Base-by-base conservation (phyloP, 192 early-diverging fungal species). In the Podila horticola region DNA sequence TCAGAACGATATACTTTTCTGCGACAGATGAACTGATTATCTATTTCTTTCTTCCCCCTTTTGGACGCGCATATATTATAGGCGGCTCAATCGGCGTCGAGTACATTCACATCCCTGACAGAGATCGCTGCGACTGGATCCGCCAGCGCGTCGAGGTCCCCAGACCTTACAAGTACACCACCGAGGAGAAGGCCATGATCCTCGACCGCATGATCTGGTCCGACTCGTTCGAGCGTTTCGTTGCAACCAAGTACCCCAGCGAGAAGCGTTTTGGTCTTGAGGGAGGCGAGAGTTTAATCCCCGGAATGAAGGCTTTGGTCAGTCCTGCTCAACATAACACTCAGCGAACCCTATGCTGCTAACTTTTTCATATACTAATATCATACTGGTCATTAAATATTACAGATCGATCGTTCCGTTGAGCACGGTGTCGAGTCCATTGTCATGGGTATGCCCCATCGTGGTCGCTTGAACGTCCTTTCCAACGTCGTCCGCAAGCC, bases 401-500 rank as follows among this genome's bases (percentile, higher is more conserved):
- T n/a, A n/a, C n/a, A 94, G 93, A 97, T 99, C 70, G 98, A 99
- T 85, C 89, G 92, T 59, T 96, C 95, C 24, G 96, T 98, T 64
- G 96, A 98, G 70, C 90, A 94, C 58, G 98, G 98, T 58, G 92
- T 98, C 52, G 96, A 97, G 84, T 95, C 95, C 61, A 93, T 98
- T 71, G 91, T 97, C 64, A 94, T 99, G 91, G 98, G 98, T 67
- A 99, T 99, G 98, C 95, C 98, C 45, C 98, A 99, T 88, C 95
- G 98, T 86, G 98, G 98, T 62, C 95, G 98, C 74, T 88, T 99
- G 57, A 99, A 99, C 82, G 97, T 99, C 62, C 90, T 99, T 45
- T 94, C 95, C 66, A 99, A 99, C 84, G 98, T 99, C n/a, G 95
- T 99, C 72, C 93, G 97, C 70, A 99, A 98, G 87, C 97, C 97